These are phyloP conservation scores for Vitis rotundifolia DNA, from an alignment of 164 flowering plant genomes.

Conservation along the genomic window DNA sequence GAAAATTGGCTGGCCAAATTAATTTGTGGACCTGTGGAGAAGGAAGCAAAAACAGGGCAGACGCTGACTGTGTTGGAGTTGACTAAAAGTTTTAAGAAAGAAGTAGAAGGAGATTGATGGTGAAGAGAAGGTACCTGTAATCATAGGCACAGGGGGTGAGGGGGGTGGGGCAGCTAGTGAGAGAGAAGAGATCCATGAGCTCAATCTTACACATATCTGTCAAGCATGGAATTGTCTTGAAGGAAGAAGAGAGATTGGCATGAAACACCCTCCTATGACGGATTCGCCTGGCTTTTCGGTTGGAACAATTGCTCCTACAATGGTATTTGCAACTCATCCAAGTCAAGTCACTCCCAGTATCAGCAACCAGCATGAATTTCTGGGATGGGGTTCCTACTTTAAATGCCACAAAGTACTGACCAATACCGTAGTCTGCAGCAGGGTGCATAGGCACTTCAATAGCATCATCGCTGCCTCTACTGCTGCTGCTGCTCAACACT, in stretches of 20 bases:
- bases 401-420: slow-evolving; percentile 55
- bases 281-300: background rate
- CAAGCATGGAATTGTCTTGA: slow-evolving; percentile 47
- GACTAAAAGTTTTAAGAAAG: background rate
- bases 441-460: slow-evolving; percentile 35
- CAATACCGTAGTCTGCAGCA: slow-evolving; percentile 46
- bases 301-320: slow-evolving; percentile 4
- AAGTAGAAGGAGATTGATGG: background rate
- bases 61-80: no score
- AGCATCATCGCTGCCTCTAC: background rate
- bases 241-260: slow-evolving; percentile 41
- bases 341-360: slow-evolving; percentile 79
- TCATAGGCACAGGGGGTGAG: slow-evolving; percentile 52
- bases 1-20: background rate
- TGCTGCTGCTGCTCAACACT: background rate
- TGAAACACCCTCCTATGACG: slow-evolving; percentile 21
- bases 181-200: slow-evolving; percentile 41
- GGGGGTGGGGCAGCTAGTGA: slow-evolving; percentile 43
- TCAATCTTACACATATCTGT: slow-evolving; percentile 37
- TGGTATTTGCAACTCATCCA: slow-evolving; percentile 64
- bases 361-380: slow-evolving; percentile 50
- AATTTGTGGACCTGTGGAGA: background rate
- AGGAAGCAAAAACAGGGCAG: background rate
- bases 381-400: slow-evolving; percentile 69
- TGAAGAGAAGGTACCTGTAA: slow-evolving; percentile 40